These are phyloP conservation scores for Globisporangium polare DNA, from an alignment of 352 stramenopile genomes.

Conservation along the genomic window DNA sequence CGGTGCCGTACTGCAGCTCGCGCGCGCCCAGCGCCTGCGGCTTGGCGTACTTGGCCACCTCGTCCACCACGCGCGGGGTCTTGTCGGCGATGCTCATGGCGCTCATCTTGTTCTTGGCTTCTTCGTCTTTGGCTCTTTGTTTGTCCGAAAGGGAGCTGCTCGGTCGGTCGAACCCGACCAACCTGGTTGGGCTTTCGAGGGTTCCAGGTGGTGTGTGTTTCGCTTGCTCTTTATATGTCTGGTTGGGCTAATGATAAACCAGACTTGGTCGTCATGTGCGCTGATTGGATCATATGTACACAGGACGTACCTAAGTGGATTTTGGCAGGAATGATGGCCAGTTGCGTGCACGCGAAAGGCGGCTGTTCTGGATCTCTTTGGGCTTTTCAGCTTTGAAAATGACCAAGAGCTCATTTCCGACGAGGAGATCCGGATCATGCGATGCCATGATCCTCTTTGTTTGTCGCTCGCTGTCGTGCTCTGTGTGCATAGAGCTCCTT, in stretches of 20 bases:
- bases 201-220: not conserved
- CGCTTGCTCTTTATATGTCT: not conserved
- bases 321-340: conserved; percentile 1
- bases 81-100: conserved; percentile 66
- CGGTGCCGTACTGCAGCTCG: conserved; percentile 90
- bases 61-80: conserved; percentile 74
- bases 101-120: conserved; percentile 22
- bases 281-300: conserved; percentile 3
- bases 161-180: not conserved
- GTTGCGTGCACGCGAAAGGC: conserved; percentile 7
- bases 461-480: no score
- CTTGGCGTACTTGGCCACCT: conserved; percentile 68
- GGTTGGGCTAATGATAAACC: not conserved
- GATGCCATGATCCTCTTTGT: no score
- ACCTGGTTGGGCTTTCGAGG: not conserved
- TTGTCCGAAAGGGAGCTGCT: not conserved
- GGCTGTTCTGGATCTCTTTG: conserved; percentile 5
- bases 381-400: no score
- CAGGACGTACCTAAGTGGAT: not conserved
- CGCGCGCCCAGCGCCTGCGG: conserved; percentile 32
- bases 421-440: not conserved
- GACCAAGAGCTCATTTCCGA: not conserved
- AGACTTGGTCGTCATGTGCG: conserved; percentile 12
- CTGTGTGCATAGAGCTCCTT: no score
- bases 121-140: not conserved